Evolutionary conservation across 331 rosid species (phyloP), one percentile per base, ranked within the genome.

Genomic region (Pyracantha coccinea): DNA sequence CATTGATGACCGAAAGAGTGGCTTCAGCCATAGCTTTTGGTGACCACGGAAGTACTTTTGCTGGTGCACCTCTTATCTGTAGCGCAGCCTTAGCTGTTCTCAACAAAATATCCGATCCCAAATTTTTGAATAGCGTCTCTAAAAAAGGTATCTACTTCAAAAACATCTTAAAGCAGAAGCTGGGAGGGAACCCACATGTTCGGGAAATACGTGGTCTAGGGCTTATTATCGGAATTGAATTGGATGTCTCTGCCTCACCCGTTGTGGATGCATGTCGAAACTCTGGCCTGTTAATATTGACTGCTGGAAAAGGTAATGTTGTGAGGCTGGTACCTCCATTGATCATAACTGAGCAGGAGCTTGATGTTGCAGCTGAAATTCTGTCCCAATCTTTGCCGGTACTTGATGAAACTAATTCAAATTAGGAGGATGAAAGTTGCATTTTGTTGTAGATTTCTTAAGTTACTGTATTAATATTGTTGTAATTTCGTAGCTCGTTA

Each of bases 1-100:
- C 75, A 68, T 79, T 91, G 20, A 83, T 94, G 69, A 90, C 98
- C 0, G 93, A 94, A 80, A 85, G 83, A 82, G 86, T 94, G 19
- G 92, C 95, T 72, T 83, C 92, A 23, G 69, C 95, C 17, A 83
- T 90, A 69, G 83, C 83, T 53, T 86, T 80, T 24, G 97, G 97
- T 29, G 96, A 91, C 78, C 98, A 91, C 38, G 98, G 98, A 80
- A 91, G 95, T 75, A 90, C 97, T 55, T 93, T 91, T 75, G 97
- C 96, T 7, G 97, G 97, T 55, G 54, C 84, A 25, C 98, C 97
- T 44, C 88, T 93, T 1, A 80, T 94, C 62, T 91, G 95, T 23
- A 83, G 24, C 15, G 96, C 93, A 12, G 97, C 97, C 53, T 81
- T 87, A 21, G 86, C 96, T 7, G 96, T 91, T 66, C 68, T 93